Evolutionary conservation across 495 filamentous ascomycete species (phyloP).

Genomic region (Aspergillus haitiensis): DNA sequence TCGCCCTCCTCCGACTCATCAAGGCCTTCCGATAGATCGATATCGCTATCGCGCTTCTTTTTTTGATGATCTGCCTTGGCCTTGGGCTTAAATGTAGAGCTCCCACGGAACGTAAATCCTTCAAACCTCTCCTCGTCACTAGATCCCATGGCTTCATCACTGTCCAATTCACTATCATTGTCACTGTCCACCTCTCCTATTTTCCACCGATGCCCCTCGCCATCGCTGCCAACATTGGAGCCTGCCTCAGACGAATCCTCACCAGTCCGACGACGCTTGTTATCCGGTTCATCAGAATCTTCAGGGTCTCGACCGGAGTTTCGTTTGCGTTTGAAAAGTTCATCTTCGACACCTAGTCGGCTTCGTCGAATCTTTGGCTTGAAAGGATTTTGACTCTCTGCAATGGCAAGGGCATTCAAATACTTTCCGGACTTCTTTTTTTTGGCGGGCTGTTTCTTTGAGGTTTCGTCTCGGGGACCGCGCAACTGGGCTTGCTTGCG

Average conservation of each 20-base stretch:
- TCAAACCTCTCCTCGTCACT: conserved; percentile 84
- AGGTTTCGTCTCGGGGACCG: conserved; percentile 52
- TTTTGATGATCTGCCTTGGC: conserved; percentile 32
- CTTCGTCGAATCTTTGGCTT: conserved; percentile 52
- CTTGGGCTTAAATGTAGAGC: conserved; percentile 54
- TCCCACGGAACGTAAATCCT: conserved; percentile 71
- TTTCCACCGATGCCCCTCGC: conserved; percentile 86
- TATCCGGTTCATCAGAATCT: conserved; percentile 50
- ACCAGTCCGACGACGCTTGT: conserved; percentile 45
- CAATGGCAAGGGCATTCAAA: conserved; percentile 83
- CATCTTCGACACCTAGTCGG: conserved; percentile 60
- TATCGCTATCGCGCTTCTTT: conserved; percentile 36
- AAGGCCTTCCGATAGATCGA: conserved; percentile 60
- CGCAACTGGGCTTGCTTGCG: conserved; percentile 58
- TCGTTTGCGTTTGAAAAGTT: conserved; percentile 48
- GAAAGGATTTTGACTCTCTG: conserved; percentile 59
- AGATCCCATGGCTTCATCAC: conserved; percentile 88
- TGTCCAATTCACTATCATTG: conserved; percentile 83
- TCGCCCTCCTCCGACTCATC: conserved; percentile 48
- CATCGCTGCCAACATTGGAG: conserved; percentile 67
- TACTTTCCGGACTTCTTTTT: conserved; percentile 58
- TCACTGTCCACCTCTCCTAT: conserved; percentile 72
- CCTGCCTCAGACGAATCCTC: conserved; percentile 42
- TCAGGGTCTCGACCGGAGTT: conserved; percentile 39
- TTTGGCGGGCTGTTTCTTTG: conserved; percentile 37